Evolutionary conservation across 2,329 filamentous ascomycete species (phyloP).

Genomic region (Cordyceps farinosa): DNA sequence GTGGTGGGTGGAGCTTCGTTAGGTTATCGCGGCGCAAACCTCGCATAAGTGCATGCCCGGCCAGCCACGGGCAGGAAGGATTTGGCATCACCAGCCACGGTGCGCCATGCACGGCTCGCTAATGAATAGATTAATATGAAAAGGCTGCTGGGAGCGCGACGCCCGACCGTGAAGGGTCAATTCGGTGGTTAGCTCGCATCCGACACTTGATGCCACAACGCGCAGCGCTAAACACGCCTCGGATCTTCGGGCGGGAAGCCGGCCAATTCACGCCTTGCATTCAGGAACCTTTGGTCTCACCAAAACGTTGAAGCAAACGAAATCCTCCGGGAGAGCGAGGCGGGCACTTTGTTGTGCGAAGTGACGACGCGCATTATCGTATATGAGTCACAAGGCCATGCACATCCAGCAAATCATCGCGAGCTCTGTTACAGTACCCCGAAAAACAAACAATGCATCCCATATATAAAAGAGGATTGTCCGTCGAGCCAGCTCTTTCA

Average conservation of each 20-base stretch:
- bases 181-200: slow-evolving; percentile 17
- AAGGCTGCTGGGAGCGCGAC: not conserved
- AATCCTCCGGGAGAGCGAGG: not conserved
- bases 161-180: not conserved
- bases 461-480: slow-evolving; percentile 13
- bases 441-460: not conserved
- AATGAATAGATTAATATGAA: not conserved
- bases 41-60: slow-evolving; percentile 15
- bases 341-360: not conserved
- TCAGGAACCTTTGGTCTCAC: not conserved
- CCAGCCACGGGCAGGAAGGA: not conserved
- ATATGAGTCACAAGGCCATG: not conserved
- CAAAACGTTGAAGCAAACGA: not conserved
- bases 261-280: slow-evolving; percentile 5
- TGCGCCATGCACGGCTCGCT: not conserved
- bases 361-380: not conserved
- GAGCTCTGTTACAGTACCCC: not conserved
- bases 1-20: not conserved
- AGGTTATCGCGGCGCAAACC: slow-evolving; percentile 14
- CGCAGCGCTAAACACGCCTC: not conserved
- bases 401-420: not conserved
- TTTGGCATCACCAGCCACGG: not conserved
- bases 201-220: not conserved
- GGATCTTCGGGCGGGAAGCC: not conserved
- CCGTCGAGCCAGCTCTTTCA: not conserved